Evolutionary conservation across 495 filamentous ascomycete genomes (phyloP), one percentile per base, ranked within the genome.

Genomic region (Pyronema domesticum): DNA sequence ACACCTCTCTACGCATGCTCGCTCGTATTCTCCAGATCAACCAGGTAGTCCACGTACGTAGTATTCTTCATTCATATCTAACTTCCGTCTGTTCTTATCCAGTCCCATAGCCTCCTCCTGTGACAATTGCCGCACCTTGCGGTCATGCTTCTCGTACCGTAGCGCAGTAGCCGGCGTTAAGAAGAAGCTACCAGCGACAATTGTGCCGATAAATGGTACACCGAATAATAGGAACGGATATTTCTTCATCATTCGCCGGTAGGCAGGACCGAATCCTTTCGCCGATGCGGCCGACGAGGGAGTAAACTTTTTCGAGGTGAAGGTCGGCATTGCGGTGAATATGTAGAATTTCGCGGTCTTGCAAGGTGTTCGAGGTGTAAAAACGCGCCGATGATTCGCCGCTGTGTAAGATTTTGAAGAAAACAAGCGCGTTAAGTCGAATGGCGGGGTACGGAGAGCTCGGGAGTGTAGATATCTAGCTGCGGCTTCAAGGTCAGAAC

Each of bases 181-280:
- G 57, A 89, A 82, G 69, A 99, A 99, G 7, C 85, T 93, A 0
- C 86, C 91, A 3, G 82, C 88, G n/a, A 99, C 80, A 60, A 99
- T 94, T 37, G 89, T 80, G 43, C 75, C 70, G 62, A 96, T 76
- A 70, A 99, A 99, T 11, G 91, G 91, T n/a, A 96, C 73, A 6
- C 91, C 91, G 68, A 99, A 99, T 51, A 95, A 76, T 37, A 89
- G 71, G 69, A 99, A 99, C 0, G 91, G 91, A 59, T 84, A 85
- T 57, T 75, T 79, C 15, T 72, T 65, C 39, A 95, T 74, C 51
- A 70, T 63, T 9, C 71, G 65, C 54, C 91, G 83, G 71, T 99
- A 99, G 18, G 75, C 71, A 40, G 81, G 75, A 6, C 81, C 84
- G 57, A 94, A 68, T n/a, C 76, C 77, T 66, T 77, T 76, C 23